Evolutionary conservation across 768 basidiomycete species (phyloP).

Genomic region (Strobilomyces echinocephalus): DNA sequence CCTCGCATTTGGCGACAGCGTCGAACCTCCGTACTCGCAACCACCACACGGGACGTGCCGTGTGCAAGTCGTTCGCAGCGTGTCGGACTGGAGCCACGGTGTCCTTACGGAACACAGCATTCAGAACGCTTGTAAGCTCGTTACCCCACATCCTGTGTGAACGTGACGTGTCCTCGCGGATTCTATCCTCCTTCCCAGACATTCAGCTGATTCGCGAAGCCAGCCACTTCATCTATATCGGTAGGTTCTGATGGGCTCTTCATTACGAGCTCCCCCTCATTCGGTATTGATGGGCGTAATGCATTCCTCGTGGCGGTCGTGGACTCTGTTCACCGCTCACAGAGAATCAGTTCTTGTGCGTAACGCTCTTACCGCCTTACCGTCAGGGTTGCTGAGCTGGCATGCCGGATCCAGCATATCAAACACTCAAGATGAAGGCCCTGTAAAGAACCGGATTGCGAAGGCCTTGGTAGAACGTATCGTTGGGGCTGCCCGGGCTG

Average conservation of each 20-base stretch:
- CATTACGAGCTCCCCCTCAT: background rate
- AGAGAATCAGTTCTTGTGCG: slow-evolving; percentile 89
- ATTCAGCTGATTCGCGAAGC: slow-evolving; percentile 77
- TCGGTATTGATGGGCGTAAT: slow-evolving; percentile 11
- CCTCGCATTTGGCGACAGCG: slow-evolving; percentile 37
- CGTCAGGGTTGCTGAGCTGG: slow-evolving; percentile 2
- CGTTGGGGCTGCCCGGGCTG: slow-evolving; percentile 65
- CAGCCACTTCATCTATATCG: slow-evolving; percentile 89
- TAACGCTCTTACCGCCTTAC: background rate
- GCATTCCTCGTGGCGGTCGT: slow-evolving; percentile 7
- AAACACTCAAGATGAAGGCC: slow-evolving; percentile 54
- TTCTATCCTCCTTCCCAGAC: slow-evolving; percentile 38
- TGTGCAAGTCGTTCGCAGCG: slow-evolving; percentile 81
- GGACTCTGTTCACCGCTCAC: slow-evolving; percentile 1
- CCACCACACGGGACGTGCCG: slow-evolving; percentile 50
- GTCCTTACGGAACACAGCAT: slow-evolving; percentile 87
- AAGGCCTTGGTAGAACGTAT: slow-evolving; percentile 81
- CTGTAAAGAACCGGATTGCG: slow-evolving; percentile 80
- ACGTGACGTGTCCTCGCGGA: background rate
- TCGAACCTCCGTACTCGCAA: slow-evolving; percentile 38
- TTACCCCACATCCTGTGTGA: slow-evolving; percentile 1
- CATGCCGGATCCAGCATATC: slow-evolving; percentile 57
- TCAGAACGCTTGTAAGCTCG: slow-evolving; percentile 80
- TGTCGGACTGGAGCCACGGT: slow-evolving; percentile 93
- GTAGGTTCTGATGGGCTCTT: slow-evolving; percentile 39